phyloP scores from a whole-genome alignment of 129 eudicot species.

The Lactuca saligna region DNA sequence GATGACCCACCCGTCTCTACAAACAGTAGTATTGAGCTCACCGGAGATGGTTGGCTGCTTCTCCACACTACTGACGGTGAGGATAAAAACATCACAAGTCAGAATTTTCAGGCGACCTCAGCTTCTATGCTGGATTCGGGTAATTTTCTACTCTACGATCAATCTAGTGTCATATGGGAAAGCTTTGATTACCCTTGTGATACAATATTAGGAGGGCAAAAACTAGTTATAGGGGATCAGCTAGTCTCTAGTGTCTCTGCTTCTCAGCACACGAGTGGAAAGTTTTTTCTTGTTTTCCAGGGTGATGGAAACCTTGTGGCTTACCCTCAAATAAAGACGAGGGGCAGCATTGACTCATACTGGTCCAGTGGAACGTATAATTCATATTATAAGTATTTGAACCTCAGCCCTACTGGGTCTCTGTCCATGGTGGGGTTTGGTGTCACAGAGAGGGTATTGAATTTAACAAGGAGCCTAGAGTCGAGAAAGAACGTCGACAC shows the following conservation, averaged over 20 bases:
- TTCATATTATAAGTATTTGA: fast-evolving
- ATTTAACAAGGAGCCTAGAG: not conserved
- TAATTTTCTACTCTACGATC: constrained; percentile 31
- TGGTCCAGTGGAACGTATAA: not conserved
- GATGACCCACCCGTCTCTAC: constrained; percentile 35
- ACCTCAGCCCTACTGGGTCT: constrained; percentile 16
- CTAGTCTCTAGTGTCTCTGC: constrained; percentile 27
- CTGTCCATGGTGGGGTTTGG: not conserved
- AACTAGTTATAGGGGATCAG: not conserved
- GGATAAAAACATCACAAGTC: not conserved
- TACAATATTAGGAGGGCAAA: constrained; percentile 40
- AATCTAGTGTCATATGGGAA: constrained; percentile 29
- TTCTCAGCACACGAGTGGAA: constrained; percentile 27
- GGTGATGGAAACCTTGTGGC: constrained; percentile 32
- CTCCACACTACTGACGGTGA: not conserved
- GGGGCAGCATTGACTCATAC: not conserved
- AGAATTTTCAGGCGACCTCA: not conserved
- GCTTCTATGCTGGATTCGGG: constrained; percentile 41
- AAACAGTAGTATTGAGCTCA: constrained; percentile 26
- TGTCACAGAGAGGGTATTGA: not conserved
- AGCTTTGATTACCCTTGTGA: constrained; percentile 32
- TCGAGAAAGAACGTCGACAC: not conserved
- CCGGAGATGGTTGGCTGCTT: constrained; percentile 17
- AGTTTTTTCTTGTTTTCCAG: constrained; percentile 18
- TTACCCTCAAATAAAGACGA: not conserved